Percentiles rank a stretch among this genome's conserved stretches.
phyloP scores from a whole-genome alignment of 2,329 filamentous ascomycete species.

The Xylaria sp. region DNA sequence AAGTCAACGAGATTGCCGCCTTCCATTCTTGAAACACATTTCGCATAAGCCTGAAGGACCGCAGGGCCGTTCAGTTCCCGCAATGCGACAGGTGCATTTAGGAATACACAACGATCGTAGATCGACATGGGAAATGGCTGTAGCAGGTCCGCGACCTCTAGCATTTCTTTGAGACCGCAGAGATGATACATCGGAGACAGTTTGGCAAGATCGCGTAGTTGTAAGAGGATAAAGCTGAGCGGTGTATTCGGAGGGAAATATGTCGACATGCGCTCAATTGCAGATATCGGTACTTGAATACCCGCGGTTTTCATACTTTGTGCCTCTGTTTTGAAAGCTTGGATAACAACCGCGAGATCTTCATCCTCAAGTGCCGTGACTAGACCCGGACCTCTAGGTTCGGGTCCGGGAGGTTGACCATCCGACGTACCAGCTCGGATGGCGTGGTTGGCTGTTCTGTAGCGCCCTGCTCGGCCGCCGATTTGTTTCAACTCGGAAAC shows the following conservation, averaged over 20 bases:
- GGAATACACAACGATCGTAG: conserved; percentile 79
- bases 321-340: conserved; percentile 72
- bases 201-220: conserved; percentile 75
- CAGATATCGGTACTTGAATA: conserved; percentile 75
- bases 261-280: conserved; percentile 77
- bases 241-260: conserved; percentile 86
- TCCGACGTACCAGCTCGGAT: conserved; percentile 44
- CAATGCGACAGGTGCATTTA: conserved; percentile 74
- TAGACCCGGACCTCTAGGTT: conserved; percentile 64
- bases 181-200: conserved; percentile 76
- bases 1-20: conserved; percentile 79
- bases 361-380: conserved; percentile 81
- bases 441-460: conserved; percentile 74
- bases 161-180: conserved; percentile 70
- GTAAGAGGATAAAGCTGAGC: conserved; percentile 83
- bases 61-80: conserved; percentile 59
- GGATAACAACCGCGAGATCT: conserved; percentile 72
- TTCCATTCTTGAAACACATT: conserved; percentile 74
- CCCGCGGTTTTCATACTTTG: conserved; percentile 76
- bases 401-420: conserved; percentile 35
- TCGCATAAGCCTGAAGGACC: conserved; percentile 73
- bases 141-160: conserved; percentile 78
- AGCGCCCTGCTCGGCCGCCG: conserved; percentile 90
- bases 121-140: conserved; percentile 77
- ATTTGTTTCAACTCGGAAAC: conserved; percentile 93